Base-by-base conservation (phyloP, 192 early-diverging fungal genomes). In the Glomus cerebriforme region DNA sequence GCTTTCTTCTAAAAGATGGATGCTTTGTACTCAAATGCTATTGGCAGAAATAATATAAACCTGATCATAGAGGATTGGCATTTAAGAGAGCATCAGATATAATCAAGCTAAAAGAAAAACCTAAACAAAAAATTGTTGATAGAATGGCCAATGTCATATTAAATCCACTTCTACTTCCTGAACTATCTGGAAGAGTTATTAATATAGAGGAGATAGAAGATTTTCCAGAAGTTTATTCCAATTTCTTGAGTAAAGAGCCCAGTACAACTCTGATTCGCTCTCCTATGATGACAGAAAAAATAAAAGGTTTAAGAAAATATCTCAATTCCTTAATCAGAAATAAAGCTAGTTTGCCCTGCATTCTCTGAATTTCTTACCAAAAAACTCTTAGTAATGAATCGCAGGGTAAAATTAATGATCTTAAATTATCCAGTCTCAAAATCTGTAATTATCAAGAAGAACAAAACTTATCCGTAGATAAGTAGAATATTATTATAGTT, bases 231-330 rank as follows among this genome's bases (percentile, higher is more conserved):
- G n/a, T n/a, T 45, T 71, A 71, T 71, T 35, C 45, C 5, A 15
- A 71, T 47, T 71, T 71, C 45, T 71, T 47, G 45, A 71, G 69
- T 71, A 7, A 37, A 24, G 45, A 71, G 10, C 0, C 34, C 17
- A 71, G 24, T 71, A 71, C 39, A 37, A 71, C 69, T 45, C 27
- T 71, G n/a, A 72, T 71, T 49, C 39, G 69, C 12, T 71, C 39
- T 8, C 43, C 69, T 49, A 24, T 47, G 45, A 32, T 32, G 19
- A 71, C 69, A 47, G 8, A 35, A 47, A 71, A 71, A 71, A 71
- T 12, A 19, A 71, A 37, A 47, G 24, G 1, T 1, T 47, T 72
- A 72, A 72, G 45, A 72, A 26, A 72, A n/a, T 15, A n/a, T 49
- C 17, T 72, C 17, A 47, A 47, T 19, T 22, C 37, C 22, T 49